A percentile compares a stretch with the other conserved stretches of the same genome.
Conservation (phyloP, 441 rosid species). For the Adansonia madagascariensis region DNA sequence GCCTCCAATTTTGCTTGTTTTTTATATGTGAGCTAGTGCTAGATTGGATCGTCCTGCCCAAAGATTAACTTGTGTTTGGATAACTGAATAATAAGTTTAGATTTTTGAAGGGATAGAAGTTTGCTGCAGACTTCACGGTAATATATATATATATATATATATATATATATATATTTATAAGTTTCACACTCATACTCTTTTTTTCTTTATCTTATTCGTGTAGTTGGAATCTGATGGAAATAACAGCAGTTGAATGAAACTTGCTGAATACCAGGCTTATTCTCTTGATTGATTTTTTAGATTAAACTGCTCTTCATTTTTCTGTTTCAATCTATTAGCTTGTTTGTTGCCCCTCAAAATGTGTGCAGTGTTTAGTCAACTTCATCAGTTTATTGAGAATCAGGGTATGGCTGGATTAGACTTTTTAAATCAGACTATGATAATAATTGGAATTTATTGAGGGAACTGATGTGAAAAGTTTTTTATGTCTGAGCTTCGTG, state of each 20-base stretch:
- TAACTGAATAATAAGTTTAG: neutral
- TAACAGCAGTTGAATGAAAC: neutral
- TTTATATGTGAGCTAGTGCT: neutral
- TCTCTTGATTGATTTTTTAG: neutral
- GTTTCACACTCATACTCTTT: neutral
- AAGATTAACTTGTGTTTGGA: neutral
- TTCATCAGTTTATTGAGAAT: neutral
- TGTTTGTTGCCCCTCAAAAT: neutral
- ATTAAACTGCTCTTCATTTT: neutral
- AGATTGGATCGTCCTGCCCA: neutral
- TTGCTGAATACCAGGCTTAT: neutral
- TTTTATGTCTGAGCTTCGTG: neutral
- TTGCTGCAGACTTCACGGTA: neutral
- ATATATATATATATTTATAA: no score
- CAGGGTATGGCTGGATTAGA: neutral
- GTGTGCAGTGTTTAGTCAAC: neutral
- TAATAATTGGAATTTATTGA: neutral
- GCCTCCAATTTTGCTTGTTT: neutral
- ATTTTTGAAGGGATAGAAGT: neutral
- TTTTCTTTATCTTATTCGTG: constrained; percentile 2
- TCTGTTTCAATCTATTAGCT: neutral
- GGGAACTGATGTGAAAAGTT: neutral
- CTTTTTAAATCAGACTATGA: neutral
- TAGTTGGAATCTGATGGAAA: constrained; percentile 1
- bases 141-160: neutral